Conservation (phyloP, 192 early-diverging fungal species). For the Backusella luteola region DNA sequence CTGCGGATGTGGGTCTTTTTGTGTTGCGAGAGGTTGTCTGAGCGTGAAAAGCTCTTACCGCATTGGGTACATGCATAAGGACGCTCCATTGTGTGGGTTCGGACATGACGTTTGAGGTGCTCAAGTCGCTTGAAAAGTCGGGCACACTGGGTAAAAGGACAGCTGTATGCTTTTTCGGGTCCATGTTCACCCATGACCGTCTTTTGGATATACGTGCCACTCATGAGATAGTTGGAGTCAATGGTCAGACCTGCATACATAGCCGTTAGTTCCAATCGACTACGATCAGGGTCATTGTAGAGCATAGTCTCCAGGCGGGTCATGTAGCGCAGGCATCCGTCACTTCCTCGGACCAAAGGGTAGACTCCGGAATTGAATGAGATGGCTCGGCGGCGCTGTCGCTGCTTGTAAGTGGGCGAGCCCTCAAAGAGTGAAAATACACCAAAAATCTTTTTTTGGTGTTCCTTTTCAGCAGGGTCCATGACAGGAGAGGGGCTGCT, state of each 20-base stretch:
- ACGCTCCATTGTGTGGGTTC: conserved; percentile 59
- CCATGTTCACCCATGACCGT: background rate
- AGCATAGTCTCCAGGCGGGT: conserved; percentile 1
- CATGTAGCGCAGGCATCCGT: background rate
- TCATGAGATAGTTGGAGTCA: background rate
- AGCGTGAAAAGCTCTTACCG: conserved; percentile 55
- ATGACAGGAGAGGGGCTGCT: background rate
- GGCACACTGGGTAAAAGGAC: conserved; percentile 49
- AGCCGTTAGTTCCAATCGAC: background rate
- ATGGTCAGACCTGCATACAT: conserved; percentile 5
- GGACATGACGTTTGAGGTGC: conserved; percentile 56
- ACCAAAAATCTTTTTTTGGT: conserved; percentile 38
- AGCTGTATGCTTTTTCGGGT: conserved; percentile 36
- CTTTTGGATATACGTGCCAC: background rate
- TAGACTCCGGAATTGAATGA: conserved; percentile 19
- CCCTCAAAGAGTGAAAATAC: conserved; percentile 67
- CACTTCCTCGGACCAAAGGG: background rate
- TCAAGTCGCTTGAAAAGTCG: conserved; percentile 58
- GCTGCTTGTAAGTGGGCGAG: conserved; percentile 72
- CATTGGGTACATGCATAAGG: conserved; percentile 55
- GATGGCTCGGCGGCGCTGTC: conserved; percentile 49
- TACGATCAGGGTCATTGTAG: background rate
- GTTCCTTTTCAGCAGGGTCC: background rate
- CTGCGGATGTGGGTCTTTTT: conserved; percentile 46
- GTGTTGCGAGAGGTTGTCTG: conserved; percentile 59